Base-by-base conservation (phyloP, 2,329 filamentous ascomycete species). In the Microcera coccophila region DNA sequence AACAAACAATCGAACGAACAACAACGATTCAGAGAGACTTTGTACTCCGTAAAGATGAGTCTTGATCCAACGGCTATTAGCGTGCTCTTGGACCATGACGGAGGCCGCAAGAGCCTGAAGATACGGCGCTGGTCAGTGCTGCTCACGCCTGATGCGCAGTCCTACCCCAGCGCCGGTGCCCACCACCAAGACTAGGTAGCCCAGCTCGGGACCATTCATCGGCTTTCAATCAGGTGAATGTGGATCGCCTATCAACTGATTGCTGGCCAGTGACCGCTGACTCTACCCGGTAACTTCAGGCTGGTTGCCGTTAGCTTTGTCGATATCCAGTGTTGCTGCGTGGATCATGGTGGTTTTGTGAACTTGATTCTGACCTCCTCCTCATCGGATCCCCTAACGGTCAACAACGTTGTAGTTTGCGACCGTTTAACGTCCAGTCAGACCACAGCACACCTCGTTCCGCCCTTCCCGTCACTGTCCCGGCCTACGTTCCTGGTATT, bases 1-100 rank as follows among this genome's bases (percentile, higher is more conserved):
- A n/a, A n/a, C n/a, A n/a, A n/a, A n/a, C n/a, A n/a, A n/a, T n/a
- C n/a, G n/a, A n/a, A n/a, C n/a, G n/a, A n/a, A n/a, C n/a, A n/a
- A n/a, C n/a, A n/a, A n/a, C n/a, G n/a, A n/a, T n/a, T n/a, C 12
- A 12, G 22, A 26, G 12, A 26, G 22, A 7, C 22, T 26, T 26
- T 26, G 22, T 7, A 26, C 22, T 12, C 7, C 22, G 12, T 26
- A 12, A 26, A 26, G 7, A 7, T n/a, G 29, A n/a, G 29, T 36
- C 41, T 33, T 35, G 45, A 52, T 53, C 48, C 41, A 54, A 57
- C 52, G 54, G 45, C 36, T 43, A 36, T 37, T 57, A 56, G 54
- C 51, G 50, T 52, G 41, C 37, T 43, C 42, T 51, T 49, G 26
- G 29, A 8, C 29, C 7, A 7, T 26, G 22, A 12, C 7, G 22